Evolutionary conservation across 305 asterid species (phyloP).

Genomic region (Andrographis paniculata): DNA sequence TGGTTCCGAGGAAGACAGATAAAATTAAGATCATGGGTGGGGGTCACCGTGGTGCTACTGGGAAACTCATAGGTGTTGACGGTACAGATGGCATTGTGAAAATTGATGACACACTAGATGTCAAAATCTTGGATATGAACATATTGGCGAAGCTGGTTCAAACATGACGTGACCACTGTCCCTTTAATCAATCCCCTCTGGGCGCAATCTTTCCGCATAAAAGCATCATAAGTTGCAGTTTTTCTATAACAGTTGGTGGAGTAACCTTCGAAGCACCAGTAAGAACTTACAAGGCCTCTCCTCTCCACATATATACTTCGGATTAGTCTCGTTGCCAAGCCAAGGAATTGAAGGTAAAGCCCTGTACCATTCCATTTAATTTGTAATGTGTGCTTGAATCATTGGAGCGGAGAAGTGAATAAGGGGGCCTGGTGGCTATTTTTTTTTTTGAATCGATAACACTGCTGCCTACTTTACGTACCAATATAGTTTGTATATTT

Average conservation of each 20-base stretch:
- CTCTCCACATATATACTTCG: no score
- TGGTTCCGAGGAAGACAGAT: conserved; percentile 69
- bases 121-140: conserved; percentile 72
- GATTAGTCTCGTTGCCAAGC: no score
- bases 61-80: conserved; percentile 88
- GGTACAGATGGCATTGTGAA: conserved; percentile 93
- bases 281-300: no score
- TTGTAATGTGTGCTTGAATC: not conserved
- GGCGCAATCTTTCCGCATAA: not conserved
- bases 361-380: not conserved
- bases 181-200: not conserved
- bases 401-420: not conserved
- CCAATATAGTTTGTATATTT: conserved; percentile 9
- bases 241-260: no score
- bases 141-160: conserved; percentile 64
- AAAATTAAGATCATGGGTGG: conserved; percentile 90
- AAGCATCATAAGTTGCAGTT: not conserved
- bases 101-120: conserved; percentile 73
- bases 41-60: conserved; percentile 75
- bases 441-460: not conserved
- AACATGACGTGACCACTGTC: conserved; percentile 14
- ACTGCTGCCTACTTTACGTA: conserved; percentile 1
- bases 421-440: conserved; percentile 3
- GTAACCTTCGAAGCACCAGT: no score
- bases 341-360: not conserved